Evolutionary conservation across 768 basidiomycete species (phyloP).

Genomic region (Rhizopogon salebrosus): DNA sequence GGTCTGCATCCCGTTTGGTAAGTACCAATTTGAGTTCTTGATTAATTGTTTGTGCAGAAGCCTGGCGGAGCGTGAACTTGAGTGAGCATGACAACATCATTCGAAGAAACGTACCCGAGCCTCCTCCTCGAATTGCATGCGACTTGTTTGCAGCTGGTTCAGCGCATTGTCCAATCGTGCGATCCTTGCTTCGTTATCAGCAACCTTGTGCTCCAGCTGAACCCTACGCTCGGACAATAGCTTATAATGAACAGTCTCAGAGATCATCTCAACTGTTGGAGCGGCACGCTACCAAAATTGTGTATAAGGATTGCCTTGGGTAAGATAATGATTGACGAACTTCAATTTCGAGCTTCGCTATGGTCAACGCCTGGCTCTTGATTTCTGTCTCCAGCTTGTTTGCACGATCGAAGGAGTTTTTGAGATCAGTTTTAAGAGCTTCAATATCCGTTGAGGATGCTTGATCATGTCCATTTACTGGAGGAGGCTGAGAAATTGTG

Average conservation of each 20-base stretch:
- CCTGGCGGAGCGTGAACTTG: constrained; percentile 21
- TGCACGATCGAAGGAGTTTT: constrained; percentile 37
- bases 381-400: constrained; percentile 43
- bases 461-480: constrained; percentile 35
- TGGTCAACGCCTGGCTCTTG: constrained; percentile 39
- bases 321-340: constrained; percentile 26
- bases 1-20: constrained; percentile 62
- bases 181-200: constrained; percentile 35
- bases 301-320: constrained; percentile 27
- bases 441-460: constrained; percentile 37
- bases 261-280: constrained; percentile 40
- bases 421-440: constrained; percentile 24
- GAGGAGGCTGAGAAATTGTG: constrained; percentile 41
- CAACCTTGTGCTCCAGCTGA: constrained; percentile 36
- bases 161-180: constrained; percentile 40
- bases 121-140: constrained; percentile 44
- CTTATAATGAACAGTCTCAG: constrained; percentile 49
- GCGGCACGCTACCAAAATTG: constrained; percentile 1
- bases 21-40: constrained; percentile 61
- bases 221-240: constrained; percentile 50
- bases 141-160: constrained; percentile 30
- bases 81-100: constrained; percentile 8
- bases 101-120: constrained; percentile 34
- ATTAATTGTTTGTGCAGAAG: constrained; percentile 41
- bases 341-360: constrained; percentile 39